Evolutionary conservation across 371 early-diverging fungal species (phyloP).

Genomic region (Mortierella sp.): DNA sequence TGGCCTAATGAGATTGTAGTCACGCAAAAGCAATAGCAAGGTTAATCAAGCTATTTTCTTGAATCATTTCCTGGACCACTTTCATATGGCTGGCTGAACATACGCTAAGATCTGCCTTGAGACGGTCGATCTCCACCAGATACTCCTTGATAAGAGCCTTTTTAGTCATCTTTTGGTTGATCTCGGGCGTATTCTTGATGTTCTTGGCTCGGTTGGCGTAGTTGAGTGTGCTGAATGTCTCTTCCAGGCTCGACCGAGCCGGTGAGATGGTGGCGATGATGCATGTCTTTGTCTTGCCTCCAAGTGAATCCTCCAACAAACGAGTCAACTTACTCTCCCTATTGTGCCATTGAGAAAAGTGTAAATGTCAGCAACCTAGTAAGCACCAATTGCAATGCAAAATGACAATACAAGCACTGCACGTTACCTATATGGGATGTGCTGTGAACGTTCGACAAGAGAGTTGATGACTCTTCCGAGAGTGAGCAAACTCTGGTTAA

Average conservation of each 20-base stretch:
- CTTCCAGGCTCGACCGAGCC: constrained; percentile 82
- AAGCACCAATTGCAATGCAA: background rate
- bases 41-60: background rate
- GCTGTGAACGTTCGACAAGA: constrained; percentile 81
- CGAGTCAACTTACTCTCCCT: constrained; percentile 96
- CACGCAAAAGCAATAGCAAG: background rate
- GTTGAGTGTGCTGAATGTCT: constrained; percentile 93
- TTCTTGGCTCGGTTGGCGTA: constrained; percentile 97
- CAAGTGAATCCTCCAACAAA: constrained; percentile 95
- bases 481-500: constrained; percentile 92
- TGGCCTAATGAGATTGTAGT: constrained; percentile 60
- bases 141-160: constrained; percentile 83
- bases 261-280: constrained; percentile 97
- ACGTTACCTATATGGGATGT: constrained; percentile 91
- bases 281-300: constrained; percentile 94
- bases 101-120: constrained; percentile 59
- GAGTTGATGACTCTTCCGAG: constrained; percentile 95
- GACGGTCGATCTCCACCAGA: constrained; percentile 61
- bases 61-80: background rate
- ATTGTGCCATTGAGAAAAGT: constrained; percentile 18
- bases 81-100: background rate
- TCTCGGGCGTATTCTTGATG: constrained; percentile 93
- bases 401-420: background rate
- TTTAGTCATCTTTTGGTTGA: constrained; percentile 86
- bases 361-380: background rate